A percentile compares a stretch with the other conserved stretches of the same genome.
Conservation (phyloP, 1,139 yeast genomes). For the Candida frijolesensis region DNA sequence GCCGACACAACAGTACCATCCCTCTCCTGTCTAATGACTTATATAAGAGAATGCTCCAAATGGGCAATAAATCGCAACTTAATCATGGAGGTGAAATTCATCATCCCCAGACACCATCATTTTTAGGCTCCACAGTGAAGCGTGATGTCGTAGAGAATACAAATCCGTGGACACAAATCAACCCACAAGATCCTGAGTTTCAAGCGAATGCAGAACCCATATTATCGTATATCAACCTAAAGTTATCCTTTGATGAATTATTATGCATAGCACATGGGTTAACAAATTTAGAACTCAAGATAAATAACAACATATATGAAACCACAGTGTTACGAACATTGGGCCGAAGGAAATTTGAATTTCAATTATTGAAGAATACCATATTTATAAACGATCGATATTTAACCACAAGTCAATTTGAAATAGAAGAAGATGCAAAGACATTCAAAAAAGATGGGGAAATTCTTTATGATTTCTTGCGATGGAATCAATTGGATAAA, state of each 20-base stretch:
- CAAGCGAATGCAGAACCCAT: not conserved
- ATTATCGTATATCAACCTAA: conserved; percentile 1
- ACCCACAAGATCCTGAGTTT: not conserved
- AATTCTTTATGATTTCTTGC: conserved; percentile 38
- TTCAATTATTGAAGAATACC: conserved; percentile 12
- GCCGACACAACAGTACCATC: not conserved
- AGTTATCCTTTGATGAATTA: conserved; percentile 6
- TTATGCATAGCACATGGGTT: conserved; percentile 11
- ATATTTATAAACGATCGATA: conserved; percentile 30
- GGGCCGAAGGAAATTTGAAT: conserved; percentile 14
- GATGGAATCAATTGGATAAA: conserved; percentile 25
- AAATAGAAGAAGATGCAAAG: conserved; percentile 23
- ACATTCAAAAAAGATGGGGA: conserved; percentile 22
- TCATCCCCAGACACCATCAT: not conserved
- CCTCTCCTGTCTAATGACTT: conserved; percentile 5
- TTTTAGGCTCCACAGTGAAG: not conserved
- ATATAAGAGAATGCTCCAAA: not conserved
- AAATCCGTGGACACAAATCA: not conserved
- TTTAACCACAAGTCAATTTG: conserved; percentile 30
- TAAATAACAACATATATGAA: conserved; percentile 11
- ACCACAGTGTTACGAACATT: conserved; percentile 16
- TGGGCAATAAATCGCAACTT: not conserved
- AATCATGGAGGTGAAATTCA: not conserved
- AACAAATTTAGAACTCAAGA: conserved; percentile 10
- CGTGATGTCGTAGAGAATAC: conserved; percentile 1